Base-by-base conservation (phyloP, 2,329 filamentous ascomycete species). In the Trichoderma sp. region DNA sequence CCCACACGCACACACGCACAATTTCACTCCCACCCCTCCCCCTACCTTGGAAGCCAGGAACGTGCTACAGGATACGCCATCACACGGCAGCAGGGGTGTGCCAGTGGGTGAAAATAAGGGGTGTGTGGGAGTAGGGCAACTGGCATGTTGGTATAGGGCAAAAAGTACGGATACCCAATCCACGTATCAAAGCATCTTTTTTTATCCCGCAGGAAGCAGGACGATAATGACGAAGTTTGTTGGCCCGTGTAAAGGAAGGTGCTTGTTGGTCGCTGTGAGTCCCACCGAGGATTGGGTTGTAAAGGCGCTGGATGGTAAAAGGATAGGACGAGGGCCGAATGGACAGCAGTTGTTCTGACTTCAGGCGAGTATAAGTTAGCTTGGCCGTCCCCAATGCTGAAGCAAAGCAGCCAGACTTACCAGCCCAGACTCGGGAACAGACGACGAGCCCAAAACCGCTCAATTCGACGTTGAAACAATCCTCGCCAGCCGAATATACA, bases 111-210 rank as follows among this genome's bases (percentile, higher is more conserved):
- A 62, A 68, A 74, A 65, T 35, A 41, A 71, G 77, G 79, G 78
- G 80, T 77, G 80, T 78, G 79, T 80, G 81, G 69, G 71, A 72
- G 60, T 76, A 76, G 75, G 75, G 75, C 69, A 76, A 80, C 78
- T 78, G 78, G 76, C 78, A 77, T 60, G 75, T 75, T 78, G 76
- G 77, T 81, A 84, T 84, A 82, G 82, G 81, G 80, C 81, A 79
- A 79, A 76, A 83, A 80, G 83, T 84, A 84, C 77, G 81, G 83
- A 81, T 85, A 84, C 83, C 83, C 83, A 84, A 84, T 84, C 80
- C 81, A 83, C 79, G 81, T 80, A 83, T 81, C 79, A 80, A 82
- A 80, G 80, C 79, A 79, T 81, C 81, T 71, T 71, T 67, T 80
- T 83, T 81, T 82, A 81, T 82, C 82, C 82, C 81, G 82, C 83